Conservation (phyloP, 1,139 yeast genomes). For the Hanseniaspora uvarum region DNA sequence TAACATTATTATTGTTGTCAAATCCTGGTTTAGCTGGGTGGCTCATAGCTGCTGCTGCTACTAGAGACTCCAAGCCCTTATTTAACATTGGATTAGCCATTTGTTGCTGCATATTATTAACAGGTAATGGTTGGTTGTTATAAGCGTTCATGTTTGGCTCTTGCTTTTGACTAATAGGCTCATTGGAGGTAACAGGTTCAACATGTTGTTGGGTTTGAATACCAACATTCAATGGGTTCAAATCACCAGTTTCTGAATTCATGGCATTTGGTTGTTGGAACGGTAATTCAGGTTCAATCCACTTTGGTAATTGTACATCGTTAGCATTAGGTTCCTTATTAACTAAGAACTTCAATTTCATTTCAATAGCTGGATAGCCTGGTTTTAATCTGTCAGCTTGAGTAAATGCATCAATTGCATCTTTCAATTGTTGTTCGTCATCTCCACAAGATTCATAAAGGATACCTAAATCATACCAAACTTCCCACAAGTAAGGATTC, state of each 20-base stretch:
- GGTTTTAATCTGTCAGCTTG: slow-evolving; percentile 96
- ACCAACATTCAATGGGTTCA: slow-evolving; percentile 21
- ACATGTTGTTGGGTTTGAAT: slow-evolving; percentile 20
- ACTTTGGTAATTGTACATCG: slow-evolving; percentile 2
- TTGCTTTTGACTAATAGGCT: background rate
- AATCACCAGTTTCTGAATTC: background rate
- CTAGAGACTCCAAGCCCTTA: slow-evolving; percentile 6
- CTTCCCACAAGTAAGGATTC: slow-evolving; percentile 92
- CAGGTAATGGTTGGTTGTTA: background rate
- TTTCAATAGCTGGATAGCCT: slow-evolving; percentile 84
- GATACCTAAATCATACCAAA: slow-evolving; percentile 97
- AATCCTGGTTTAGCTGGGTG: background rate
- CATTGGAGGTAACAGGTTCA: background rate
- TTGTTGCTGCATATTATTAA: background rate
- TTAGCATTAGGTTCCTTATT: slow-evolving; percentile 30
- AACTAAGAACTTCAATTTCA: slow-evolving; percentile 75
- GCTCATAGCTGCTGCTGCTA: slow-evolving; percentile 13
- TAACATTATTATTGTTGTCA: background rate
- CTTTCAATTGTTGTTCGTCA: slow-evolving; percentile 54
- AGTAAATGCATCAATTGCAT: slow-evolving; percentile 91
- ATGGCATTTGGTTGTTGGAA: slow-evolving; percentile 15
- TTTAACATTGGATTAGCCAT: background rate
- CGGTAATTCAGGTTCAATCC: slow-evolving; percentile 16
- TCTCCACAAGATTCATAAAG: slow-evolving; percentile 93
- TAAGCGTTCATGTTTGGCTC: background rate